Conservation (phyloP, 352 stramenopile genomes). For the Globisporangium recalcitrans region DNA sequence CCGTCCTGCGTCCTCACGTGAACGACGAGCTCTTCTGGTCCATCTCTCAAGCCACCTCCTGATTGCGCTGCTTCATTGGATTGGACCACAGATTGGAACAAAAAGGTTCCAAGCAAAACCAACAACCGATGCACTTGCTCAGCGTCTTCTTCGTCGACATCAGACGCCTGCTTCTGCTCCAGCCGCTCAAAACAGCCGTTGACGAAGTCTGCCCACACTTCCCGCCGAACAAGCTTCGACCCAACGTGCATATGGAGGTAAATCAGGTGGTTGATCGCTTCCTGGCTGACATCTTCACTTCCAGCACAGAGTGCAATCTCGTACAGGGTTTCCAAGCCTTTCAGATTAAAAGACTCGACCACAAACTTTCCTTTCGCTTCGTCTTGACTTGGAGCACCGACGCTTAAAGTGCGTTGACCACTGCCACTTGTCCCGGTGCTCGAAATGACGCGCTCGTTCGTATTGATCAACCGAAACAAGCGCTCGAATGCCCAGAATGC, state of each 20-base stretch:
- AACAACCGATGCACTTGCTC: slow-evolving; percentile 48
- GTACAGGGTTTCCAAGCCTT: slow-evolving; percentile 60
- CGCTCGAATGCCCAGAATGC: slow-evolving; percentile 53
- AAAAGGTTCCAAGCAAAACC: slow-evolving; percentile 69
- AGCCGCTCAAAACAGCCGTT: slow-evolving; percentile 39
- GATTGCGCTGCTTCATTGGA: slow-evolving; percentile 4
- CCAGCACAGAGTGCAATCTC: slow-evolving; percentile 38
- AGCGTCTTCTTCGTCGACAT: slow-evolving; percentile 18
- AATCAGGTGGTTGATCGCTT: slow-evolving; percentile 65
- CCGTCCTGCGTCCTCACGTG: slow-evolving; percentile 69
- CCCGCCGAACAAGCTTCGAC: slow-evolving; percentile 58
- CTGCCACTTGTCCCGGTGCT: slow-evolving; percentile 17
- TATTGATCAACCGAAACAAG: slow-evolving; percentile 64
- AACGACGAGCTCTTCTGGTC: slow-evolving; percentile 51
- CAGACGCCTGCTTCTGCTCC: slow-evolving; percentile 19
- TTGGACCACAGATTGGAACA: slow-evolving; percentile 58
- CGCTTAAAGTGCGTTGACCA: slow-evolving; percentile 1
- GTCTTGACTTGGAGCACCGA: slow-evolving; percentile 3
- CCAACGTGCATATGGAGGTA: slow-evolving; percentile 66
- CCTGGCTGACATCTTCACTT: slow-evolving; percentile 36
- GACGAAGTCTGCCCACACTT: slow-evolving; percentile 68
- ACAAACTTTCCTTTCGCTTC: slow-evolving; percentile 32
- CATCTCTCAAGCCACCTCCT: slow-evolving; percentile 18
- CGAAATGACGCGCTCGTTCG: slow-evolving; percentile 34
- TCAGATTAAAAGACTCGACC: slow-evolving; percentile 53